Conservation (phyloP, 1,139 yeast genomes). For the Cylindricascospora bacillispora region DNA sequence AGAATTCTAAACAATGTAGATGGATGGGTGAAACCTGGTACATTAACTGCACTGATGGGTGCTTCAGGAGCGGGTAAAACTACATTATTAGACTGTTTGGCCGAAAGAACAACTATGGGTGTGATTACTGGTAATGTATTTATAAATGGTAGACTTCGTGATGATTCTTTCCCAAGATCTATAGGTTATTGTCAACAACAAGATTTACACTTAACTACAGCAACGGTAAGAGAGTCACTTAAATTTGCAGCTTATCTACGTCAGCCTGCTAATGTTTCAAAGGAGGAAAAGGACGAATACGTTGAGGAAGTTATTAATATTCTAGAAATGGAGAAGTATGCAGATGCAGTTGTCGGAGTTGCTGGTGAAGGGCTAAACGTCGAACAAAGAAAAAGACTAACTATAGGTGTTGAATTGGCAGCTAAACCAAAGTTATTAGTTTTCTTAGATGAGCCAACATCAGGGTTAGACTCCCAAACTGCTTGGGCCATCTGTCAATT, state of each 20-base stretch:
- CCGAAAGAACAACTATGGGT: constrained; percentile 70
- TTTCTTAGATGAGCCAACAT: constrained; percentile 86
- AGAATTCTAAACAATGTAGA: constrained; percentile 56
- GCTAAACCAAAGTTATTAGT: constrained; percentile 74
- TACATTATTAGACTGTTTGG: constrained; percentile 59
- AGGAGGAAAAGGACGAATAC: constrained; percentile 50
- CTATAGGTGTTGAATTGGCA: constrained; percentile 78
- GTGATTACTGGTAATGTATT: constrained; percentile 64
- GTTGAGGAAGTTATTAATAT: constrained; percentile 60
- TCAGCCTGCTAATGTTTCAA: constrained; percentile 45
- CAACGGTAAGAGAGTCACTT: constrained; percentile 72
- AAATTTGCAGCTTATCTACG: constrained; percentile 61
- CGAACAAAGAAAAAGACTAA: constrained; percentile 75
- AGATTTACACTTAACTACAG: constrained; percentile 60
- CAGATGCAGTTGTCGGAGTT: constrained; percentile 76
- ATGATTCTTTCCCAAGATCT: constrained; percentile 62
- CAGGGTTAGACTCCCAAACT: constrained; percentile 85
- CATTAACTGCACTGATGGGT: constrained; percentile 72
- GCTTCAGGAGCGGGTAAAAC: constrained; percentile 87
- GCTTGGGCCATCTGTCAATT: constrained; percentile 78
- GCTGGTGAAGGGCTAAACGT: constrained; percentile 73
- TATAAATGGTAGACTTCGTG: constrained; percentile 60
- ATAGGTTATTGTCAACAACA: constrained; percentile 81
- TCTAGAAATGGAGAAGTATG: constrained; percentile 59
- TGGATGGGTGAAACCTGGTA: constrained; percentile 77